Evolutionary conservation across 2,329 filamentous ascomycete species (phyloP).

Genomic region (Ceratocystis variospora): DNA sequence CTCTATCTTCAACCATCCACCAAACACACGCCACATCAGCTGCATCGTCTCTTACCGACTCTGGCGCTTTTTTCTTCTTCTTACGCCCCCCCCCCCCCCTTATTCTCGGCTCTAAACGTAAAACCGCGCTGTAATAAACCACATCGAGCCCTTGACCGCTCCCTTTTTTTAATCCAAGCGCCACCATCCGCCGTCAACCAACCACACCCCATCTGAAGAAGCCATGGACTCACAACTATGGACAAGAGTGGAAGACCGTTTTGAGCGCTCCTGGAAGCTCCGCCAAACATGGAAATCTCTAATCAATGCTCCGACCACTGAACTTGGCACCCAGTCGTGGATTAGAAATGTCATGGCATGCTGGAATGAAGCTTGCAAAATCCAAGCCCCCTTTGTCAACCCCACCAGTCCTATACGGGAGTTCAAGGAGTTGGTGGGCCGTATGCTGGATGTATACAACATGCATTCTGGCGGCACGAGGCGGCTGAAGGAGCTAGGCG

Average conservation of each 20-base stretch:
- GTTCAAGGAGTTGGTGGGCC: conserved; percentile 38
- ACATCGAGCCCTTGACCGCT: not conserved
- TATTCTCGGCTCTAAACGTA: no score
- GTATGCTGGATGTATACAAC: conserved; percentile 23
- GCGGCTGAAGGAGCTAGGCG: conserved; percentile 8
- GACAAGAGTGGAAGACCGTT: conserved; percentile 12
- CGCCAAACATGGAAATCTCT: conserved; percentile 13
- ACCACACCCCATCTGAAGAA: conserved; percentile 11
- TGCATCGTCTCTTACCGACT: no score
- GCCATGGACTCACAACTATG: conserved; percentile 18
- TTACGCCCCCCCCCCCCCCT: no score
- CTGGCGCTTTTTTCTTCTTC: no score
- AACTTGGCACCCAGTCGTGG: conserved; percentile 12
- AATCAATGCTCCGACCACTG: conserved; percentile 9
- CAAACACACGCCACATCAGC: no score
- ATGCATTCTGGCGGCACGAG: conserved; percentile 1
- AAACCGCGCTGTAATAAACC: no score
- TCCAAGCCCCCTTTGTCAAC: conserved; percentile 14
- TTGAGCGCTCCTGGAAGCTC: conserved; percentile 13
- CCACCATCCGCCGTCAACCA: not conserved
- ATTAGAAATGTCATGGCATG: conserved; percentile 9
- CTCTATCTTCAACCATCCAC: no score
- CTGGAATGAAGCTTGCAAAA: conserved; percentile 11
- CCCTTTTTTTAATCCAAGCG: not conserved
- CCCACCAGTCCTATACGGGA: conserved; percentile 34